A percentile compares a stretch with the other conserved stretches of the same genome.
phyloP scores from a whole-genome alignment of 139 green algal species.

The Penium margaritaceum region DNA sequence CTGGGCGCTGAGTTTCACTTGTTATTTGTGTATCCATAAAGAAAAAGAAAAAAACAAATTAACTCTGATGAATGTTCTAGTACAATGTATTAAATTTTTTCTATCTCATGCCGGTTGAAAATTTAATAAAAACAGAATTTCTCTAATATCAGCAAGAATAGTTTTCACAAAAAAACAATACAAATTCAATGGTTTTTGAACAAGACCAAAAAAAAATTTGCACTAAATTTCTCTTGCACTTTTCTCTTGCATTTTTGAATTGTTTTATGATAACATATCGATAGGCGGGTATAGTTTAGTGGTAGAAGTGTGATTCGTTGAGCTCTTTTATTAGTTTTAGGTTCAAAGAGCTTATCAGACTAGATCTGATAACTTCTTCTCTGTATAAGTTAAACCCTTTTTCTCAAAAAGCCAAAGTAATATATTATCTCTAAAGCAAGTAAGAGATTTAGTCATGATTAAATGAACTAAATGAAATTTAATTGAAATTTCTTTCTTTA shows the following conservation, averaged over 20 bases:
- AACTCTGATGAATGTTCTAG: slow-evolving; percentile 16
- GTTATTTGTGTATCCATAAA: slow-evolving; percentile 4
- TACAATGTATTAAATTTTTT: neutral
- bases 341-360: neutral
- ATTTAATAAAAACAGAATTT: too few relatives aligned
- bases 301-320: slow-evolving; percentile 22
- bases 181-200: neutral
- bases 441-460: too few relatives aligned
- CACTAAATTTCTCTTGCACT: slow-evolving; percentile 5
- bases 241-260: neutral
- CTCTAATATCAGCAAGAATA: too few relatives aligned
- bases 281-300: slow-evolving; percentile 22
- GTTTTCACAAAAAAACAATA: too few relatives aligned
- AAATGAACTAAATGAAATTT: neutral
- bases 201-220: neutral
- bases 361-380: slow-evolving; percentile 12
- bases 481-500: slow-evolving; percentile 2
- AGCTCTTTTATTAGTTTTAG: slow-evolving; percentile 15
- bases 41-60: neutral
- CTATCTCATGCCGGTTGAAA: neutral
- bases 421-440: slow-evolving; percentile 5
- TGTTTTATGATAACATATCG: slow-evolving; percentile 10
- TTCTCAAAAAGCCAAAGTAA: slow-evolving; percentile 12
- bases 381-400: neutral
- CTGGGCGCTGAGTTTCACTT: slow-evolving; percentile 4